Conservation (phyloP, 768 basidiomycete genomes). For the Lentinula edodes region DNA sequence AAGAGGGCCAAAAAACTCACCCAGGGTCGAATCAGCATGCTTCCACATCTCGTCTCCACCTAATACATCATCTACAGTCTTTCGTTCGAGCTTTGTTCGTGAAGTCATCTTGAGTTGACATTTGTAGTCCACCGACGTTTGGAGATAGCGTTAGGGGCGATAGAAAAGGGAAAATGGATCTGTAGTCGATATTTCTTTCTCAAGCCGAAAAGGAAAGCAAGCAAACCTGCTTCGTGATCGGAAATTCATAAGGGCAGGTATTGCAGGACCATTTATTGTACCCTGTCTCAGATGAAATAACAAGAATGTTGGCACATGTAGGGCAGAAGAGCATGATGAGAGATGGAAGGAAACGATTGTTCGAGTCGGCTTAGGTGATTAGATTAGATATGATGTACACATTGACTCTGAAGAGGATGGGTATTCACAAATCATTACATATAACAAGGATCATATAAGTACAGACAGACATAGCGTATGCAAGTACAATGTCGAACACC, state of each 20-base stretch:
- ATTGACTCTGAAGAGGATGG: no score
- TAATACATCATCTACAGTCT: slow-evolving; percentile 91
- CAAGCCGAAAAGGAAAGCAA: background rate
- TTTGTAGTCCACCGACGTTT: background rate
- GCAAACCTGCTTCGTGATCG: slow-evolving; percentile 75
- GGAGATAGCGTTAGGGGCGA: background rate
- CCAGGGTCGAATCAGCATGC: slow-evolving; percentile 75
- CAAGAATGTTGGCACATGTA: slow-evolving; percentile 83
- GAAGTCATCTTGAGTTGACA: slow-evolving; percentile 74
- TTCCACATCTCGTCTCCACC: slow-evolving; percentile 94
- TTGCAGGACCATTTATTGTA: slow-evolving; percentile 93
- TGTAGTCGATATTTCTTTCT: background rate
- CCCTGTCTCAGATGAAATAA: slow-evolving; percentile 70
- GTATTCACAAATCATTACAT: no score
- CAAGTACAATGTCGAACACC: background rate
- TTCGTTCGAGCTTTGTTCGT: slow-evolving; percentile 78
- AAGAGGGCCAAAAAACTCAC: background rate
- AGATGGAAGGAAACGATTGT: background rate
- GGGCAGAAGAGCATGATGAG: slow-evolving; percentile 86
- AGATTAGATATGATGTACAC: background rate
- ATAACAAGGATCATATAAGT: no score
- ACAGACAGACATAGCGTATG: background rate
- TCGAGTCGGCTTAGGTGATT: background rate
- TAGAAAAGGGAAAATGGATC: background rate
- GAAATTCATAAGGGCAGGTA: slow-evolving; percentile 93